Evolutionary conservation across 2,329 filamentous ascomycete species (phyloP), one percentile per base, ranked within the genome.

Genomic region (Reticulascus tulasneorum): DNA sequence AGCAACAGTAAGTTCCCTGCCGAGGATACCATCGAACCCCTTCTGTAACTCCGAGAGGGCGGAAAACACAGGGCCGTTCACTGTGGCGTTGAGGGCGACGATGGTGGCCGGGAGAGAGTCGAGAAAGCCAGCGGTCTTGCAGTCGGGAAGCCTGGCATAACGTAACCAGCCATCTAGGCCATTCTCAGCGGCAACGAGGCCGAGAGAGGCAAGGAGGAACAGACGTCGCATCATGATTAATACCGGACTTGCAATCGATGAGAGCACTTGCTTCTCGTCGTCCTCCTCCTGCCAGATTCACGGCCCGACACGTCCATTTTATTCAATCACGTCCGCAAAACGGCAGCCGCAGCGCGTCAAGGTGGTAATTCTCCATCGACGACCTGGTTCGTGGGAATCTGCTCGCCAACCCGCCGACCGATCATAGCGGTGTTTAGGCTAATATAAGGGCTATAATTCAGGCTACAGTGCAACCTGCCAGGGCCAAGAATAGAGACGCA

Each of bases 131-230:
- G 46, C 49, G 15, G 50, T 41, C 26, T 42, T 41, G 35, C 24
- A 38, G 9, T 46, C 35, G 9, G 59, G 44, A 13, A 81, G 50
- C 8, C 69, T 65, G 21, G 79, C 78, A 52, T 84, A 84, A 31
- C 81, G 71, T 37, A 84, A 56, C 81, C 81, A 85, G 30, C 64
- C 80, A 38, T 71, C 62, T 17, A 79, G 58, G 9, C 81, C 81
- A 49, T 75, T 71, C 48, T 85, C 80, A 24, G 77, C 78, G 28
- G 57, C 55, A 25, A 52, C 67, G 23, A 68, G 48, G 50, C 59
- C 56, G 44, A 59, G 40, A 24, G 46, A 42, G 35, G 52, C 45
- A 23, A 58, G 30, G 29, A 55, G 37, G 44, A 52, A 48, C 23
- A 50, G 35, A 27, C 45, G 44, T 37, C 53, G 54, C 56, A 60